phyloP scores from a whole-genome alignment of 208 protist species.

The Trypanosoma avium region DNA sequence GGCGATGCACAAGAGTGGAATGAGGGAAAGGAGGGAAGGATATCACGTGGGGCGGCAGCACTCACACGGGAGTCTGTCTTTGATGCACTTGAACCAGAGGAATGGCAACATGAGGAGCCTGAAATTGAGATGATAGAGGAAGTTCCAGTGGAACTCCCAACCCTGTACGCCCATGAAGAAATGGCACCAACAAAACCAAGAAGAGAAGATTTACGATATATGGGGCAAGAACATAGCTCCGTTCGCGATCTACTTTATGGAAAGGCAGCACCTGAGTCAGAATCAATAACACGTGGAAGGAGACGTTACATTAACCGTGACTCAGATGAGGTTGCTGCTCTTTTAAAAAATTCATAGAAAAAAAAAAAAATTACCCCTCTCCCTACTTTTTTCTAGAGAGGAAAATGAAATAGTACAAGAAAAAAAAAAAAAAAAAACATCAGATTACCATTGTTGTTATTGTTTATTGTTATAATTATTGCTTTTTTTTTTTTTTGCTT shows the following conservation, averaged over 20 bases:
- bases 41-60: constrained; percentile 15
- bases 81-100: constrained; percentile 18
- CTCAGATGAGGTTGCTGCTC: constrained; percentile 20
- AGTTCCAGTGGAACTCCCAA: constrained; percentile 14
- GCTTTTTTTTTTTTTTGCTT: not conserved
- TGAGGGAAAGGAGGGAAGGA: not conserved
- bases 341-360: constrained; percentile 24
- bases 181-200: no score
- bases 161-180: constrained; percentile 21
- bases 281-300: constrained; percentile 17
- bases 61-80: constrained; percentile 26
- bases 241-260: constrained; percentile 77
- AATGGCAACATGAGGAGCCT: constrained; percentile 27
- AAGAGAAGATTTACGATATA: constrained; percentile 32
- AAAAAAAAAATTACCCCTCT: no score
- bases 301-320: constrained; percentile 26
- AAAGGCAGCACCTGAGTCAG: not conserved
- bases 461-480: constrained; percentile 1
- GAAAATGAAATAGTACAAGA: not conserved
- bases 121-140: constrained; percentile 64
- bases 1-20: not conserved
- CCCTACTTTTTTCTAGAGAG: no score
- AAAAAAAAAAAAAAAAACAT: not conserved
- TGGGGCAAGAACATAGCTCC: constrained; percentile 50
- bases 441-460: not conserved